Percentiles rank a stretch among this genome's conserved stretches.
These are phyloP conservation scores for Fraxinus sp. DNA, from an alignment of 305 asterid genomes.

Conservation along the genomic window DNA sequence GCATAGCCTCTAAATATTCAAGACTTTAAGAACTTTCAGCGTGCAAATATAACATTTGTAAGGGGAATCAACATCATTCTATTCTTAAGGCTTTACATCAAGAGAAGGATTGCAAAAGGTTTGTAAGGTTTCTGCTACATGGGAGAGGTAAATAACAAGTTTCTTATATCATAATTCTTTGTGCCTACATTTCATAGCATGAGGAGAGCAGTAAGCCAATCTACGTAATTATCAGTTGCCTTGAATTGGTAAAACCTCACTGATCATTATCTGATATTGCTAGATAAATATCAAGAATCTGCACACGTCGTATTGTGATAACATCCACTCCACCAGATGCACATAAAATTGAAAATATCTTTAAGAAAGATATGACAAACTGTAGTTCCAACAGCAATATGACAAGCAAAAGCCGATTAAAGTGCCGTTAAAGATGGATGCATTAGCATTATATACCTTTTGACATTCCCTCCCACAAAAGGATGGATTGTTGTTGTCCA, in stretches of 20 bases:
- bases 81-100: not conserved
- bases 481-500: constrained; percentile 35
- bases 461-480: constrained; percentile 83
- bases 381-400: constrained; percentile 8
- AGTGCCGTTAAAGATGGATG: not conserved
- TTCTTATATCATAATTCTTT: constrained; percentile 1
- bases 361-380: not conserved
- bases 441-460: constrained; percentile 42
- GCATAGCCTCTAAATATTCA: not conserved
- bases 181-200: constrained; percentile 5
- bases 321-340: not conserved
- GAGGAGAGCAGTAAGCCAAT: not conserved
- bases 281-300: constrained; percentile 5
- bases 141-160: constrained; percentile 7
- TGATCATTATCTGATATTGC: not conserved
- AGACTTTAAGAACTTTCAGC: not conserved
- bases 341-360: not conserved
- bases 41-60: not conserved
- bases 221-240: not conserved
- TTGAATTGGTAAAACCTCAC: not conserved
- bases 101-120: not conserved
- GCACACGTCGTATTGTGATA: not conserved
- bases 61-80: not conserved
- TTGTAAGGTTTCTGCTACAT: constrained; percentile 6
- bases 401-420: not conserved